These are phyloP conservation scores for Zymoseptoria tritici DNA, from an alignment of 2,329 filamentous ascomycete species.

Conservation along the genomic window DNA sequence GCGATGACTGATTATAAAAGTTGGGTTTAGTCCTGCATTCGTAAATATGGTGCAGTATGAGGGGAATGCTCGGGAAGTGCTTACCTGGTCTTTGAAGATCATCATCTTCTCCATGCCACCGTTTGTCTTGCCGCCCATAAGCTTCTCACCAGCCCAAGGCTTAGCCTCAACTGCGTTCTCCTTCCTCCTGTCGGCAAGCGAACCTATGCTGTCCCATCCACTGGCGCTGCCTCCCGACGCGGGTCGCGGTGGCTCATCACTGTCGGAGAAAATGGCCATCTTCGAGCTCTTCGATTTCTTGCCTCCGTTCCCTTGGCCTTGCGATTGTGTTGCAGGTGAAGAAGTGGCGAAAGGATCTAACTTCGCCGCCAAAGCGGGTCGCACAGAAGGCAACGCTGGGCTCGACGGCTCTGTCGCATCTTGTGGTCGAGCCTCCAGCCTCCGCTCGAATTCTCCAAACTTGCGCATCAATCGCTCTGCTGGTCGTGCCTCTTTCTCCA, in stretches of 20 bases:
- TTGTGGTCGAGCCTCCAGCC: constrained; percentile 61
- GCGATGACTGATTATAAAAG: constrained; percentile 49
- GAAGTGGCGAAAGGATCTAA: constrained; percentile 67
- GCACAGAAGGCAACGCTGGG: constrained; percentile 74
- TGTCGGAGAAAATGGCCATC: constrained; percentile 83
- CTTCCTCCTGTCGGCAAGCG: constrained; percentile 81
- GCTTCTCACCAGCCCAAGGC: constrained; percentile 85
- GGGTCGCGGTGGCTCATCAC: constrained; percentile 46
- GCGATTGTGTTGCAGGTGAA: constrained; percentile 56
- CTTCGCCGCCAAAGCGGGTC: constrained; percentile 79
- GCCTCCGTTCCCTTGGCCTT: constrained; percentile 36
- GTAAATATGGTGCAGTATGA: constrained; percentile 58
- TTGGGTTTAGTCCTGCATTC: constrained; percentile 85
- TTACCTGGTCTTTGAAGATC: constrained; percentile 94
- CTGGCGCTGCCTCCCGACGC: constrained; percentile 50
- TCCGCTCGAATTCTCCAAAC: constrained; percentile 82
- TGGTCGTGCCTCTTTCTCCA: constrained; percentile 81
- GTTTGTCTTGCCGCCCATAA: constrained; percentile 81
- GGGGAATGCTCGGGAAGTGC: constrained; percentile 35
- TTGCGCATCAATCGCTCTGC: constrained; percentile 75
- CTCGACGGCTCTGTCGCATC: constrained; percentile 63
- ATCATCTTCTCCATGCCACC: constrained; percentile 70
- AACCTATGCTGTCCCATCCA: constrained; percentile 90
- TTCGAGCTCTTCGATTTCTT: constrained; percentile 69
- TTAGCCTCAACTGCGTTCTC: constrained; percentile 82